Base-by-base conservation (phyloP, 768 basidiomycete species). In the Psilocybe cubensis region DNA sequence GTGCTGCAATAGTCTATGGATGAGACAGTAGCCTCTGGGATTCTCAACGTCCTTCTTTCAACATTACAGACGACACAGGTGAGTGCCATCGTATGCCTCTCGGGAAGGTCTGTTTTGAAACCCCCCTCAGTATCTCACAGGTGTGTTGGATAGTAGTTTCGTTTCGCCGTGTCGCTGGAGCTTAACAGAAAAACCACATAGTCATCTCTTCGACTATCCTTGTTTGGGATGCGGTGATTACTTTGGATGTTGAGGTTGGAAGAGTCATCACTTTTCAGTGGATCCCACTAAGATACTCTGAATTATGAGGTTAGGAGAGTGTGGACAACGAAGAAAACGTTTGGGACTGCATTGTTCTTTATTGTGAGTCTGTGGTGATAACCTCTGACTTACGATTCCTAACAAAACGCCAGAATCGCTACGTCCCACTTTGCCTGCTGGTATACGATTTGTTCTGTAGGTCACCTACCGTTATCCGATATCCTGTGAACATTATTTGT, bases 401-500 rank as follows among this genome's bases (percentile, higher is more conserved):
- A 9, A 43, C n/a, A 3, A 21, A 46, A 38, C 7, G 24, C 14
- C 25, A 61, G 60, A 61, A 61, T 31, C 52, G 60, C 9, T 61
- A 61, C 23, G 52, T 58, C n/a, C 56, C 60, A 14, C 52, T 52
- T 14, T 41, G 57, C 1, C 55, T 57, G 7, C 44, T 57, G 17
- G 40, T 49, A 10, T 47, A 57, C 21, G 60, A 61, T 28, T 31
- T 61, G 7, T 61, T 57, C 24, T 42, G 60, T 61, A 52, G 51
- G 52, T 20, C 18, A 5, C 7, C n/a, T 20, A 17, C n/a, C 4
- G 14, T 27, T n/a, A 20, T 20, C 24, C 10, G 25, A 35, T 8
- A 3, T 35, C 40, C 18, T 11, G 23, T n/a, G n/a, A n/a, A n/a
- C n/a, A n/a, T n/a, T 38, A n/a, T 28, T 24, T 31, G 9, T 17